A percentile compares a stretch with the other conserved stretches of the same genome.
phyloP scores from a whole-genome alignment of 306 rosid genomes.

The Sicyos baderoa region DNA sequence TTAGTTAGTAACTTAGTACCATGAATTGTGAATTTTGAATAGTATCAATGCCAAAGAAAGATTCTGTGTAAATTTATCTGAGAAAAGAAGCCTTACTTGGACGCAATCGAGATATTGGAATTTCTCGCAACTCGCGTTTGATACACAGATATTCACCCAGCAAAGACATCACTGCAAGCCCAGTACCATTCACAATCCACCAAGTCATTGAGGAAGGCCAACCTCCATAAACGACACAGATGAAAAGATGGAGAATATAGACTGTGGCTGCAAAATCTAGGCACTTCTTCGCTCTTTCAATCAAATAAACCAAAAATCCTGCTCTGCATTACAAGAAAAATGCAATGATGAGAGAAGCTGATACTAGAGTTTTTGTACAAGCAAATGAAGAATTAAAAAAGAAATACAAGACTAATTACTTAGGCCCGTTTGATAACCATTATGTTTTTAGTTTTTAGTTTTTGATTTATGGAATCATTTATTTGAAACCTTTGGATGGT shows the following conservation, averaged over 20 bases:
- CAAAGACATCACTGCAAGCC: slow-evolving; percentile 76
- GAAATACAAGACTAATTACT: too few species aligned
- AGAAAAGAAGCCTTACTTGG: slow-evolving; percentile 50
- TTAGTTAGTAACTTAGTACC: too few species aligned
- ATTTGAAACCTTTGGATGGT: too few species aligned
- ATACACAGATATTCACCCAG: slow-evolving; percentile 69
- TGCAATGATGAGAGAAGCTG: neutral
- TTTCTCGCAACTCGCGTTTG: slow-evolving; percentile 62
- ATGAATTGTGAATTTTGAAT: neutral
- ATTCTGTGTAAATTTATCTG: neutral
- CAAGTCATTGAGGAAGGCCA: slow-evolving; percentile 96
- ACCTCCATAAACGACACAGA: slow-evolving; percentile 82
- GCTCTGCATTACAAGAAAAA: slow-evolving; percentile 41
- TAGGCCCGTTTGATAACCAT: too few species aligned
- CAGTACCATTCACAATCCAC: slow-evolving; percentile 94
- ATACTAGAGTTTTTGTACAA: too few species aligned
- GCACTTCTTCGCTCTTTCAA: slow-evolving; percentile 84
- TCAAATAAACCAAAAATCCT: slow-evolving; percentile 57
- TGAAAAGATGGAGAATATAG: slow-evolving; percentile 68
- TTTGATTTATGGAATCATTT: too few species aligned
- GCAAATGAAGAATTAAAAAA: neutral
- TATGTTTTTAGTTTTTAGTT: too few species aligned
- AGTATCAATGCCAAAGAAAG: neutral
- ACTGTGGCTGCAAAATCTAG: slow-evolving; percentile 85
- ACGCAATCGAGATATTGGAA: slow-evolving; percentile 65